A percentile compares a stretch with the other conserved stretches of the same genome.
Conservation (phyloP, 768 basidiomycete genomes). For the Terana coerulea region DNA sequence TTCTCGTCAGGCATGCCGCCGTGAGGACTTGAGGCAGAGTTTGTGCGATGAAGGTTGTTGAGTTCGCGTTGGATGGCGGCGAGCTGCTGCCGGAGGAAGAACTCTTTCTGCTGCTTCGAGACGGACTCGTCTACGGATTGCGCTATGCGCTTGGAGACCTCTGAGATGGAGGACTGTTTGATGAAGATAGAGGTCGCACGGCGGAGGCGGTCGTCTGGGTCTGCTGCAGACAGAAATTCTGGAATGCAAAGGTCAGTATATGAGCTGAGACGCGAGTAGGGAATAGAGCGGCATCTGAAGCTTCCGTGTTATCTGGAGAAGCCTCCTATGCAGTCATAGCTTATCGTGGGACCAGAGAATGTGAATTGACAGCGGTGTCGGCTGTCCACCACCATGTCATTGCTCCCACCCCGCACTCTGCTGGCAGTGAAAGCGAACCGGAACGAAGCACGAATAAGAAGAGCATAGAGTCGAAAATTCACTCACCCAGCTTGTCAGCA, state of each 20-base stretch:
- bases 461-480: too few species aligned
- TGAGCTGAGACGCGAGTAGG: too few species aligned
- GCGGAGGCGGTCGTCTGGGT: conserved; percentile 57
- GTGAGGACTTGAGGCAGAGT: conserved; percentile 11
- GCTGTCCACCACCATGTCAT: too few species aligned
- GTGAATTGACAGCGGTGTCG: too few species aligned
- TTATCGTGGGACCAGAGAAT: too few species aligned
- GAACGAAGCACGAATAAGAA: too few species aligned
- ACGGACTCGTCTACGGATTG: conserved; percentile 77
- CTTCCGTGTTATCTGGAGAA: too few species aligned
- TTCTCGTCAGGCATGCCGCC: conserved; percentile 1
- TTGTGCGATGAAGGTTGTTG: conserved; percentile 43
- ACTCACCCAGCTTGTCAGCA: conserved; percentile 67
- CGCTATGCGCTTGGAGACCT: conserved; percentile 79
- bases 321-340: too few species aligned
- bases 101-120: conserved; percentile 87
- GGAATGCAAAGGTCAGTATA: conserved; percentile 3
- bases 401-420: too few species aligned
- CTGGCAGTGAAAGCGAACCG: too few species aligned
- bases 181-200: conserved; percentile 68
- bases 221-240: conserved; percentile 62
- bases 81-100: conserved; percentile 80
- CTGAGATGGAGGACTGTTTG: conserved; percentile 74
- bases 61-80: conserved; percentile 79
- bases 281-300: background rate